Evolutionary conservation across 495 filamentous ascomycete species (phyloP).

Genomic region (Apiosordaria backusii): DNA sequence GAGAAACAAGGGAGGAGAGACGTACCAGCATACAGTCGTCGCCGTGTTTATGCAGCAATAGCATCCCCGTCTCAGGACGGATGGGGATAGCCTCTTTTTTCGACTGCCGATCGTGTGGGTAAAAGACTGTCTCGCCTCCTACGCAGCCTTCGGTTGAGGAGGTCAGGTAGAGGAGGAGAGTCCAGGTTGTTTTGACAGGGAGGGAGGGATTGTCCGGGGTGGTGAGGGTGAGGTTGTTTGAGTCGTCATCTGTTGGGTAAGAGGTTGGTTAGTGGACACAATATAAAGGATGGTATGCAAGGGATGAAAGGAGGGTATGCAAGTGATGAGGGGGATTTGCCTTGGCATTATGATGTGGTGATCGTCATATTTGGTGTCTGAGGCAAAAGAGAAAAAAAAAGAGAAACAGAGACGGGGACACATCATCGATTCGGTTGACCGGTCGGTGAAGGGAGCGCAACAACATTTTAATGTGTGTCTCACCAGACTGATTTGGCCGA

Average conservation of each 20-base stretch:
- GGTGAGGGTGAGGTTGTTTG: constrained; percentile 60
- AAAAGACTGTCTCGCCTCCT: constrained; percentile 91
- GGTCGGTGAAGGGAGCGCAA: too few relatives aligned
- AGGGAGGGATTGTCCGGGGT: constrained; percentile 28
- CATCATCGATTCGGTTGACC: too few relatives aligned
- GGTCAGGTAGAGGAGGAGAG: constrained; percentile 82
- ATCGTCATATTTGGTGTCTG: not conserved
- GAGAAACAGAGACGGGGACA: not conserved
- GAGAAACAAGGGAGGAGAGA: constrained; percentile 3
- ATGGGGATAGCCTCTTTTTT: constrained; percentile 62
- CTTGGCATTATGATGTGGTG: not conserved
- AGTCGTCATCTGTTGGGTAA: constrained; percentile 67
- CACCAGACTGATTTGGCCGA: not conserved
- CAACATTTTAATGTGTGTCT: too few relatives aligned
- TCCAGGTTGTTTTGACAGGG: constrained; percentile 85
- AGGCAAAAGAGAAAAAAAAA: not conserved
- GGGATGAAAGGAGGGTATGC: not conserved
- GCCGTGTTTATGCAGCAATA: constrained; percentile 85
- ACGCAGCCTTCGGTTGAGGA: constrained; percentile 44
- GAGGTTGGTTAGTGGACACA: too few relatives aligned
- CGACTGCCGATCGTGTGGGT: constrained; percentile 62
- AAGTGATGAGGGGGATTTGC: not conserved
- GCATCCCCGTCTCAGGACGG: constrained; percentile 73
- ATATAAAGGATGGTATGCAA: too few relatives aligned
- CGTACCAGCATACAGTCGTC: constrained; percentile 72